Evolutionary conservation across 257 asterid genomes (phyloP), one percentile per base, ranked within the genome.

Genomic region (Oldenlandia corymbosa): DNA sequence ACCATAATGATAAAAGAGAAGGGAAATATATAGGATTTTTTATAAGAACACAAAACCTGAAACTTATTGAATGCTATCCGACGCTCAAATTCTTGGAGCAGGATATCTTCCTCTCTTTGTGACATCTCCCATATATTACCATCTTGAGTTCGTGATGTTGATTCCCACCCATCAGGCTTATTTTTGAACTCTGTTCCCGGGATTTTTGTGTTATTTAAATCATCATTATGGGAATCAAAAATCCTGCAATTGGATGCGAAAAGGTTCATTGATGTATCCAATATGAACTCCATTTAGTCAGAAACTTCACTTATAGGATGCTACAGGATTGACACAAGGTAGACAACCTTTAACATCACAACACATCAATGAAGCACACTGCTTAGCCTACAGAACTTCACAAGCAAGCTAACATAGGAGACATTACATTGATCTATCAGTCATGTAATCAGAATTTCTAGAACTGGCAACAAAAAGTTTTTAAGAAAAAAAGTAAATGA

Each of bases 161-260:
- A 81, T 79, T 88, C 98, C 96, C 98, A 91, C 21, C 98, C 96
- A 68, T 91, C 95, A 9, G 98, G 96, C 56, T 79, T 91, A 74
- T 83, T 88, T 65, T 86, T 91, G 21, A 86, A 75, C 80, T 91
- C 95, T 3, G 77, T 70, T 54, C 68, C 73, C 1, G 82, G 18
- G 17, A 58, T 46, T 42, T 78, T 73, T 8, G 84, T 60, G 58
- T 82, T 72, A 60, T 76, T 85, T 46, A 82, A 67, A 55, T 85
- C 86, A 75, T 71, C 78, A 81, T 65, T 83, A 43, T 88, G 66
- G 61, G 94, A 78, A 77, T 85, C 94, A 58, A 92, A 87, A 59
- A 92, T 87, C 81, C 97, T 92, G 67, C 74, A 82, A 32, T 74
- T 50, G 54, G 68, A 69, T 52, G 51, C n/a, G 42, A 60, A 16